Evolutionary conservation across 164 flowering plant genomes (phyloP), one percentile per base, ranked within the genome.

Genomic region (Kingdonia uniflora): DNA sequence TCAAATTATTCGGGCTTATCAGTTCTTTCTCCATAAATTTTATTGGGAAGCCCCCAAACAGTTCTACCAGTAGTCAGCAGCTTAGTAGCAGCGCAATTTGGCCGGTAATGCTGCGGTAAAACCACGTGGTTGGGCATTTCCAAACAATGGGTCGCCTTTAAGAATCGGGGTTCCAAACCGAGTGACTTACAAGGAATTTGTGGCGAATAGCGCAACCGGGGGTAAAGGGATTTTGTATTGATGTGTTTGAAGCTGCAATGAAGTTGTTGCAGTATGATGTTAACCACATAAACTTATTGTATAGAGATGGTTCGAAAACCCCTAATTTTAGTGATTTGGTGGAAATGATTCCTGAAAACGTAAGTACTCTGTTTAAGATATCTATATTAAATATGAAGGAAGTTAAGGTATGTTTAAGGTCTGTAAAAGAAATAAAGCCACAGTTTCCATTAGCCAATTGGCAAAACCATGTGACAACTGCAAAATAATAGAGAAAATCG

Each of bases 41-140:
- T 82, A 48, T 80, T 61, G 1, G 25, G 41, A 79, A 73, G 60
- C 78, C 82, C 8, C 72, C 67, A 17, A 83, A 81, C 62, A 61
- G 35, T 11, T 77, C 87, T 43, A 3, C 73, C 13, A 70, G 72
- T 46, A 77, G 53, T 54, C 88, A 77, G 57, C 73, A 67, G 49
- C 87, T 91, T 52, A 62, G 66, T 49, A 62, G 66, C 49, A 62
- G 68, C 49, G 76, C 77, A 13, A 72, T 81, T 60, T 91, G 97
- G 97, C 97, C 97, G 97, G 97, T 29, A 80, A 81, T 56, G 62
- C 76, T 4, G 35, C 64, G 13, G 37, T 13, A 14, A 56, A 54
- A 44, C 97, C 97, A 45, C 78, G 85, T 17, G 97, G 97, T 29
- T 91, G 97, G 97, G 95, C 87, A 35, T 85, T 91, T 58, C 96